Conservation (phyloP, 129 eudicot genomes). For the Ambrosia trifida region DNA sequence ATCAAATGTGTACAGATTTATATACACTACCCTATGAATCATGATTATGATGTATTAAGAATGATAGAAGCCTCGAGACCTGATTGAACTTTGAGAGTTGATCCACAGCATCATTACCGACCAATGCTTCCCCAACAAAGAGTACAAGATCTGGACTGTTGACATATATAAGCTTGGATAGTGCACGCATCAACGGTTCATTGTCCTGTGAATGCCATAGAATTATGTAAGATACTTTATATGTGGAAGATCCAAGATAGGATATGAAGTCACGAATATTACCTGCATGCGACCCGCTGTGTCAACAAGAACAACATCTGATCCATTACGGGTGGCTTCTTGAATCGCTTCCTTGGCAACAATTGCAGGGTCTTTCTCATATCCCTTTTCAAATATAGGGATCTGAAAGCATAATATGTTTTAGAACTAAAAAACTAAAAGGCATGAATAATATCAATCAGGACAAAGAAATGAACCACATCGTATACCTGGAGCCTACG, state of each 20-base stretch:
- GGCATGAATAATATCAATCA: neutral
- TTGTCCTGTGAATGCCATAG: constrained; percentile 57
- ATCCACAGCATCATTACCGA: constrained; percentile 98
- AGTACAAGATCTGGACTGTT: constrained; percentile 91
- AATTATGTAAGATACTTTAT: neutral
- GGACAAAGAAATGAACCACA: neutral
- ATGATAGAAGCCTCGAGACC: constrained; percentile 37
- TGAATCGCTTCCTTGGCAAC: constrained; percentile 98
- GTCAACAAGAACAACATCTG: constrained; percentile 97
- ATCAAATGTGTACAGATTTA: neutral
- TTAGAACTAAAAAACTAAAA: neutral
- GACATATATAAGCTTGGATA: constrained; percentile 86
- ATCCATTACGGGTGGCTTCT: constrained; percentile 83
- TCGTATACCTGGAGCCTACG: constrained; percentile 86
- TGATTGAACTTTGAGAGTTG: constrained; percentile 93
- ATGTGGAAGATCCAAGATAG: neutral
- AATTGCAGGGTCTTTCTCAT: constrained; percentile 95
- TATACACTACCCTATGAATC: neutral
- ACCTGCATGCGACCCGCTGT: constrained; percentile 99
- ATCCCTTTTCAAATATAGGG: constrained; percentile 98
- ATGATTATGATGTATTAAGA: neutral
- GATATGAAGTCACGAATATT: constrained; percentile 8
- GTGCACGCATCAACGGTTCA: constrained; percentile 96
- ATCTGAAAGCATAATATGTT: constrained; percentile 42
- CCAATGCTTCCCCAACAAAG: constrained; percentile 98